Base-by-base conservation (phyloP, 495 filamentous ascomycete species). In the Chaetomium fimeti region DNA sequence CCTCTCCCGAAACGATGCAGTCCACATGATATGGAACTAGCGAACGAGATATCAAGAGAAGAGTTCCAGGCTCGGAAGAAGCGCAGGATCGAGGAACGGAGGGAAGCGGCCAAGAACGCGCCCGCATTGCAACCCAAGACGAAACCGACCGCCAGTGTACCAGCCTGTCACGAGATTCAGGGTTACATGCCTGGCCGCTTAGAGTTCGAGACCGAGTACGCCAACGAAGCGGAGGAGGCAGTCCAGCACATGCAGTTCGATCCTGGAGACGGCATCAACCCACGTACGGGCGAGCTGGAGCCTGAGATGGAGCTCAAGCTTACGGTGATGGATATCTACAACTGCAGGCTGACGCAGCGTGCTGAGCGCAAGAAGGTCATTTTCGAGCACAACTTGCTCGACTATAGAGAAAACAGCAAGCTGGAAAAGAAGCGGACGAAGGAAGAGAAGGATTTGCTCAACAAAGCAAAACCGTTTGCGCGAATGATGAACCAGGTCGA, bases 221-320 rank as follows among this genome's bases (percentile, higher is more conserved):
- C 92, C 70, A 98, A 99, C 75, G 95, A 98, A 68, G 94, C 95
- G 0, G 94, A 99, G 75, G 95, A 98, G 77, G 93, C 93, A 0
- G 95, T 99, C 15, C 94, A 98, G 74, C 88, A 94, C 62, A 96
- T 99, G 90, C 88, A 96, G 64, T 99, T 99, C 69, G 93, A 97
- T 57, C 92, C 94, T 2, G 94, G 94, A 16, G 93, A 97, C 70
- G 94, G 94, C 55, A 82, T 94, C 66, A 92, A 94, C 66, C 87
- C 87, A 6, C 78, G 83, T 15, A 97, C 91, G 3, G 89, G 90
- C 65, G 89, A 92, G 68, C 77, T 89, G 20, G 95, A 98, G 64
- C 91, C 93, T 13, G 94, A 99, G 76, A 93, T 93, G 82, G 93
- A 97, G 65, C 81, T 99, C 64, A 99, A 99, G 81, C 86, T 97